These are phyloP conservation scores for Castanea crenata DNA, from an alignment of 306 rosid species.

Conservation along the genomic window DNA sequence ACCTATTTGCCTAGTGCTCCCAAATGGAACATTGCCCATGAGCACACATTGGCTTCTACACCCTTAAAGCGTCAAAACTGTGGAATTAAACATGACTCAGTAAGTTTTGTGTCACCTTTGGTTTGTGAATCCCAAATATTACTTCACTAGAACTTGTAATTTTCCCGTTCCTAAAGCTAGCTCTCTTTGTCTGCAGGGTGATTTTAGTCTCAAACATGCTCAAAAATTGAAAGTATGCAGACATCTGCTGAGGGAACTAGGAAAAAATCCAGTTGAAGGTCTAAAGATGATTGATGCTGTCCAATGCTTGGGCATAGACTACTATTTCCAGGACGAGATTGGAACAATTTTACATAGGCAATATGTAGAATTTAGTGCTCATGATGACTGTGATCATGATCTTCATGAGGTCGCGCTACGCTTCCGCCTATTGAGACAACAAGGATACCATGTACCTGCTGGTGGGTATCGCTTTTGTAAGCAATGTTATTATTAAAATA, in stretches of 20 bases:
- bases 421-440: conserved; percentile 45
- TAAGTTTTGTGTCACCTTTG: neutral
- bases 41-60: neutral
- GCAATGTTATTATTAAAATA: too few relatives aligned
- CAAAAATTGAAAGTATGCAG: neutral
- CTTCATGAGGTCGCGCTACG: conserved; percentile 35
- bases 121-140: neutral
- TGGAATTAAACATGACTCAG: too few relatives aligned
- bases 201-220: neutral
- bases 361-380: neutral
- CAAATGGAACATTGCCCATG: conserved; percentile 1
- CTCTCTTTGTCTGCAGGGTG: conserved; percentile 19
- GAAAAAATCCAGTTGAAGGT: conserved; percentile 17
- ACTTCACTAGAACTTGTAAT: neutral
- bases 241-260: conserved; percentile 14
- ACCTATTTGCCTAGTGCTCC: neutral
- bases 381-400: neutral
- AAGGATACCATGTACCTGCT: conserved; percentile 29
- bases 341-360: conserved; percentile 24
- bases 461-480: conserved; percentile 5
- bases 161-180: neutral
- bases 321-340: conserved; percentile 47
- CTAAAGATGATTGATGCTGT: conserved; percentile 37
- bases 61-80: neutral
- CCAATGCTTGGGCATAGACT: conserved; percentile 43